These are phyloP conservation scores for Yarrowia porcina DNA, from an alignment of 805 yeast species.

Conservation along the genomic window DNA sequence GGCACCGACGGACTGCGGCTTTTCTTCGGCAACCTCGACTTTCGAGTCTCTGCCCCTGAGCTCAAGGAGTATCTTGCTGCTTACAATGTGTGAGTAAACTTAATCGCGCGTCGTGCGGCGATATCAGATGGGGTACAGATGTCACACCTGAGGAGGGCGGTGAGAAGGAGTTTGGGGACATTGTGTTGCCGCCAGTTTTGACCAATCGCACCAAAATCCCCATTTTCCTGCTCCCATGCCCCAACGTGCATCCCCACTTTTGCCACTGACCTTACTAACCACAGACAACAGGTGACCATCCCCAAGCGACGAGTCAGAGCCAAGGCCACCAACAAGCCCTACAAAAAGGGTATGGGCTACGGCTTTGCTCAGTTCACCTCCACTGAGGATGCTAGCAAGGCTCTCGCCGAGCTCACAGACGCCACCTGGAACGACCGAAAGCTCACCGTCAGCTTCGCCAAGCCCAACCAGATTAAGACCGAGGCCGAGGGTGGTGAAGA, in stretches of 20 bases:
- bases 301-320: conserved; percentile 22
- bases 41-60: conserved; percentile 21
- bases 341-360: conserved; percentile 45
- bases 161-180: neutral
- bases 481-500: conserved; percentile 16
- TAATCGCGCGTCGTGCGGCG: conserved; percentile 24
- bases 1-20: conserved; percentile 21
- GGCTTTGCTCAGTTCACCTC: conserved; percentile 50
- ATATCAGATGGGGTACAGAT: neutral
- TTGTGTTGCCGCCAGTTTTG: neutral
- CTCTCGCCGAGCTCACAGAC: conserved; percentile 43
- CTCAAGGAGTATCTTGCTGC: conserved; percentile 25
- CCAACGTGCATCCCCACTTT: neutral
- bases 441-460: conserved; percentile 38
- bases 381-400: conserved; percentile 42
- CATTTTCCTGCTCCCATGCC: neutral
- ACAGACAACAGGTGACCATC: conserved; percentile 22
- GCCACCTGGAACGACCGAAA: conserved; percentile 35
- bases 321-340: conserved; percentile 25
- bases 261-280: conserved; percentile 5
- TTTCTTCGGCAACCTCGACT: conserved; percentile 21
- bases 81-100: conserved; percentile 25
- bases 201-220: neutral
- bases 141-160: neutral
- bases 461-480: conserved; percentile 38